Evolutionary conservation across 805 yeast genomes (phyloP), one percentile per base, ranked within the genome.

Genomic region (Hanseniaspora pseudoguilliermondii): DNA sequence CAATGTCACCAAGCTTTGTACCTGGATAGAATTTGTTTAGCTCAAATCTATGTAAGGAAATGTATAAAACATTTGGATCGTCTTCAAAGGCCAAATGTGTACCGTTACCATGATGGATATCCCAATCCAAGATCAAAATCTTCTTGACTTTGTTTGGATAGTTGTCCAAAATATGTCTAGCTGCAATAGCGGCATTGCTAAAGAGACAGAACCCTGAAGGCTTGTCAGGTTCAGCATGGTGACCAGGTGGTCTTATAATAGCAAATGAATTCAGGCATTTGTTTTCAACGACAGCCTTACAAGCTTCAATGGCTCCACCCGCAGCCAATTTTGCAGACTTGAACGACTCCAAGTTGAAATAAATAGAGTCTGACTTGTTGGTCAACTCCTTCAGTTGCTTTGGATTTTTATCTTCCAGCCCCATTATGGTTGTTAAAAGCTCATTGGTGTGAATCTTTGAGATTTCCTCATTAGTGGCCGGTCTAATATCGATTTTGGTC

Each of bases 31-130:
- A 93, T 61, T 80, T 81, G 0, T 95, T 97, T 60, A 84, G 80
- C 64, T 93, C 97, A 66, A 86, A 91, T 60, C 98, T 79, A 69
- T 93, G 99, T 34, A 91, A 70, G 0, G 97, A 90, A 47, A 93
- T 81, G 69, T 93, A 93, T 38, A 93, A 74, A 9, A 93, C 97
- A 55, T 95, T 74, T 29, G 95, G 95, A 65, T 93, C 96, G 60
- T 86, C 79, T 61, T 80, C 80, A 62, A 93, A 93, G 2, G 95
- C 88, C 66, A 85, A 84, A 69, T 93, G 98, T 1, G 99, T 93
- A 41, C 99, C 99, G 68, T 93, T 93, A 27, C 99, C 99, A 68
- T 93, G 99, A 69, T 93, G 99, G 49, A 93, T 89, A 69, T 93
- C 99, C 99, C 99, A 93, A 69, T 93, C 99, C 23, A 90, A 65